These are phyloP conservation scores for Fusarium protoensiforme DNA, from an alignment of 2,329 filamentous ascomycete genomes.

Conservation along the genomic window DNA sequence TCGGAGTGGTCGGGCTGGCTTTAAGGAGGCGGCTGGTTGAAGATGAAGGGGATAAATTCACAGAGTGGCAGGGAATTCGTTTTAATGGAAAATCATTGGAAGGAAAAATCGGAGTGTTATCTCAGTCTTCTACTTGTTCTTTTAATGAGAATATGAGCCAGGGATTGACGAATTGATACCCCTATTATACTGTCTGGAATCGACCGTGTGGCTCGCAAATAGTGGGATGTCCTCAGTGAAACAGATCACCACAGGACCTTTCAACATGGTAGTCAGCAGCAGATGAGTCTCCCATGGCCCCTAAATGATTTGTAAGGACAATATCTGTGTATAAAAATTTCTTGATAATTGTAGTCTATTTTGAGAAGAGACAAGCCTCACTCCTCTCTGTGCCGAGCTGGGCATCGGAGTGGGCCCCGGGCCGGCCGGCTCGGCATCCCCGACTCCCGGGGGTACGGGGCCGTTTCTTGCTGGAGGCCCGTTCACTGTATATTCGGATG, in stretches of 20 bases:
- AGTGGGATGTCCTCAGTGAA: too few relatives aligned
- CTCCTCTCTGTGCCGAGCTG: neutral
- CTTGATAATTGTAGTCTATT: neutral
- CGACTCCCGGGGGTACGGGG: neutral
- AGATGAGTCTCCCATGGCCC: neutral
- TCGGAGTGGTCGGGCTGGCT: neutral
- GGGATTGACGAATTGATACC: neutral
- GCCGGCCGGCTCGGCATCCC: neutral
- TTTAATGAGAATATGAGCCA: neutral
- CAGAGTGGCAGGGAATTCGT: neutral
- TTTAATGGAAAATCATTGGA: neutral
- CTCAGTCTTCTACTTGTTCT: neutral
- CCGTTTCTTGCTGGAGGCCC: neutral
- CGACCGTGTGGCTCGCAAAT: too few relatives aligned
- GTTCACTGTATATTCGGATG: neutral
- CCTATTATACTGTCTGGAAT: neutral
- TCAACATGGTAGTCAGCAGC: neutral
- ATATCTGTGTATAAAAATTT: neutral
- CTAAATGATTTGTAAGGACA: accelerated
- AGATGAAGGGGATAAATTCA: neutral
- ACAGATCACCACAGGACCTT: neutral
- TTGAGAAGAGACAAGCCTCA: neutral
- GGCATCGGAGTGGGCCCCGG: neutral
- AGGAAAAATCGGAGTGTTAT: neutral
- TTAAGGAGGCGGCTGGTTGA: neutral